Evolutionary conservation across 1,284 basidiomycete species (phyloP).

Genomic region (Hypsizygus ulmarius): DNA sequence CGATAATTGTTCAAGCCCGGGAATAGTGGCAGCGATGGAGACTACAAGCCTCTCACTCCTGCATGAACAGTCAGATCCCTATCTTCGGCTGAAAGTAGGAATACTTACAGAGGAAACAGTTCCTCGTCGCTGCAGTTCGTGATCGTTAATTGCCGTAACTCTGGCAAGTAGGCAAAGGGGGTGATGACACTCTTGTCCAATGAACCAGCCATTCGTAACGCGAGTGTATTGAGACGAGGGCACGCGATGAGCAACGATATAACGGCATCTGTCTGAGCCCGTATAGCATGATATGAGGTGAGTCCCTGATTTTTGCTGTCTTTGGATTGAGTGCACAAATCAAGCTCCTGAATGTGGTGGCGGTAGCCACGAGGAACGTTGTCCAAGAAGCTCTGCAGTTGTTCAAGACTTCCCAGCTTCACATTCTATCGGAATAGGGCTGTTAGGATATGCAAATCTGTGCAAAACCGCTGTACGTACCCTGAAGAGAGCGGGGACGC

Average conservation of each 20-base stretch:
- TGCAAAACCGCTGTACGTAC: constrained; percentile 30
- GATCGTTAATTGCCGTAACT: constrained; percentile 51
- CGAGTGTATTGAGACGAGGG: constrained; percentile 47
- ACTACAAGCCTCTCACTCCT: constrained; percentile 73
- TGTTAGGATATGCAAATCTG: not conserved
- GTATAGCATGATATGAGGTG: constrained; percentile 8
- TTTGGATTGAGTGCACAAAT: constrained; percentile 45
- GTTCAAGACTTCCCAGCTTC: constrained; percentile 42
- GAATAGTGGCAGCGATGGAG: constrained; percentile 61
- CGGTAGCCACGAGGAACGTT: constrained; percentile 56
- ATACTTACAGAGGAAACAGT: constrained; percentile 54
- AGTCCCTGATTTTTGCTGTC: constrained; percentile 11
- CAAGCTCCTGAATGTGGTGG: constrained; percentile 52
- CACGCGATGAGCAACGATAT: constrained; percentile 48
- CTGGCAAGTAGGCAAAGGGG: constrained; percentile 48
- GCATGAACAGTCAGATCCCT: constrained; percentile 8
- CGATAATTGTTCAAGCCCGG: constrained; percentile 52
- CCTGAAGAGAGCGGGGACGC: constrained; percentile 58
- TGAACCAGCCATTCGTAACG: constrained; percentile 52
- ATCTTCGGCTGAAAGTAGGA: constrained; percentile 16
- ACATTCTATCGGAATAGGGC: constrained; percentile 38
- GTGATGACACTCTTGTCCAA: constrained; percentile 49
- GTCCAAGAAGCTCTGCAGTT: constrained; percentile 50
- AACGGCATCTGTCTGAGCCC: constrained; percentile 43
- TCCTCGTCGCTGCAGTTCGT: constrained; percentile 53